phyloP scores from a whole-genome alignment of 176 grass and related monocot species.

The Ananas comosus region DNA sequence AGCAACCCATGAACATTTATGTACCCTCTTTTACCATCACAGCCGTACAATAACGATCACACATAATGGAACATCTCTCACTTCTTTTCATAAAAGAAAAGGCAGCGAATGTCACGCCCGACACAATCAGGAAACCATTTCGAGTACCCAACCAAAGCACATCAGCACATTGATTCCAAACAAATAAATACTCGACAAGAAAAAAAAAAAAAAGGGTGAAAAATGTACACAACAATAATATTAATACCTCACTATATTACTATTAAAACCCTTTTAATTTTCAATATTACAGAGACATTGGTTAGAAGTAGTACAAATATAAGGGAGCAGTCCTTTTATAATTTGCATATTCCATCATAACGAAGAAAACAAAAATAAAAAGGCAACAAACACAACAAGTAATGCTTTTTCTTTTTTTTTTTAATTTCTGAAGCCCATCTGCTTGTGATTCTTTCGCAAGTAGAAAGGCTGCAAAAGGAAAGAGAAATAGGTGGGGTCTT shows the following conservation, averaged over 20 bases:
- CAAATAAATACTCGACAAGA: too few species aligned
- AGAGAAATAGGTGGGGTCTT: conserved; percentile 12
- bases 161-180: not conserved
- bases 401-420: too few species aligned
- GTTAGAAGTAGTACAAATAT: not conserved
- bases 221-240: not conserved
- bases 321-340: not conserved
- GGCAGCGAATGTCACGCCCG: not conserved
- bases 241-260: not conserved
- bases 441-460: conserved; percentile 27
- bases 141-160: not conserved
- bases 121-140: not conserved
- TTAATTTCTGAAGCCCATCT: conserved; percentile 42
- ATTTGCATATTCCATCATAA: not conserved
- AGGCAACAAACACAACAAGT: not conserved
- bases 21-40: not conserved
- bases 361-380: not conserved
- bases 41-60: not conserved
- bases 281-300: not conserved
- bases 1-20: not conserved
- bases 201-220: not conserved
- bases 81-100: not conserved
- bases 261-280: not conserved
- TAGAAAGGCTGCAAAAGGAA: conserved; percentile 37
- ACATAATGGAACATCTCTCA: not conserved